Evolutionary conservation across 768 basidiomycete genomes (phyloP), one percentile per base, ranked within the genome.

Genomic region (Lactifluus subvellereus): DNA sequence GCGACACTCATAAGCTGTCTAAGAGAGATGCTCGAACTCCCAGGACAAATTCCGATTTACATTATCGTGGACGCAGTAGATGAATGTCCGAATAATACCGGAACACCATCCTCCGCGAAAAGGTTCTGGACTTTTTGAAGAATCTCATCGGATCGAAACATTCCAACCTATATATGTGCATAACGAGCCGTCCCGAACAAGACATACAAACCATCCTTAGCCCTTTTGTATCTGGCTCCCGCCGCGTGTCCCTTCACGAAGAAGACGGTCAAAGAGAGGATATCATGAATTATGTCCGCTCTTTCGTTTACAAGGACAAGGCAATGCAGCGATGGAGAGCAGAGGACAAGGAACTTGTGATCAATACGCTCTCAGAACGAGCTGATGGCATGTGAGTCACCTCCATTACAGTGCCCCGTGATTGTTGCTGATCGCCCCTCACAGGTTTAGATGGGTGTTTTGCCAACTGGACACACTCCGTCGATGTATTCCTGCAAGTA

Each of bases 361-460:
- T 57, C 20, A 18, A 22, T 20, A 57, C 32, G 6, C 55, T 57
- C 43, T 45, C 55, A 2, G 35, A 48, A 13, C n/a, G 20, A 10
- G 56, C 56, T n/a, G 45, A 45, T 18, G 47, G 55, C 6, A 57
- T 57, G 55, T 57, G 18, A 47, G 32, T 1, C n/a, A 47, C 32
- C 16, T 30, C 1, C 7, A 1, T 20, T 20, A 22, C 13, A 30
- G 6, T 22, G 9, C 13, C 20, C 16, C 7, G 35, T 16, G 11
- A 48, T 35, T 38, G 45, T 20, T 38, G 6, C 5, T 38, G 13
- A 43, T 20, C 4, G 3, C 27, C n/a, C 13, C n/a, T 10, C 9
- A 13, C 43, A 57, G 55, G 55, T 57, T 57, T 14, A 9, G 55
- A 35, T 57, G 43, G 55, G 43, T 47, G 6, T 57, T 5, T n/a